Base-by-base conservation (phyloP, 2,329 filamentous ascomycete species). In the Fusarium sp. region DNA sequence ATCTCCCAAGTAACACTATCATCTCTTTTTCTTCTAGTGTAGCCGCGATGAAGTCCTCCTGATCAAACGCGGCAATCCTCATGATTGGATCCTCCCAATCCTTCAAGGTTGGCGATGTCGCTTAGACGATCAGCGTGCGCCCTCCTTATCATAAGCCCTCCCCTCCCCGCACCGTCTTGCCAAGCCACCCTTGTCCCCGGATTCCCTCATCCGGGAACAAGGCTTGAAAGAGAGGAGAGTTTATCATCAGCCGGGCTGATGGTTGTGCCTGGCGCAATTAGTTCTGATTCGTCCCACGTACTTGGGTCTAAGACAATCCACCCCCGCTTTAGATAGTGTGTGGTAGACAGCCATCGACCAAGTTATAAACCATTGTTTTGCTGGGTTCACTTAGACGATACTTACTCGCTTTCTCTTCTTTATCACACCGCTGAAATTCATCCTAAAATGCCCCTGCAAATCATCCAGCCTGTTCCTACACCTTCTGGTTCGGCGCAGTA, bases 401-500 rank as follows among this genome's bases (percentile, higher is more conserved):
- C 18, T 34, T 18, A 22, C 24, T 20, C 18, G 5, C 7, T 7
- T 20, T 20, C 34, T 29, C n/a, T 24, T 22, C 24, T 27, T 11
- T 11, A 57, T 35, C 54, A 22, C n/a, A 35, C 29, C 54, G 7
- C 54, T 10, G 3, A 57, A 57, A 16, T 18, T 5, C 27, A 38
- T 38, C 4, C 22, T 20, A 37, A 27, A 5, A 59, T 59, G 56
- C 35, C 56, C 22, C 35, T 59, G 22, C 56, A 59, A 20, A 24
- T 59, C 35, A 59, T 59, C 35, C 56, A 59, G n/a, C 56, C 31
- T 13, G 34, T 59, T 37, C 56, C 56, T 18, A 27, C 22, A 22
- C 56, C 56, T 22, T 38, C 56, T 35, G 56, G 56, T 37, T 59
- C 56, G 18, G 56, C 56, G 13, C 22, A 59, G 35, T 59, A 59